Evolutionary conservation across 495 filamentous ascomycete genomes (phyloP), one percentile per base, ranked within the genome.

Genomic region (Jackrogersella multiformis): DNA sequence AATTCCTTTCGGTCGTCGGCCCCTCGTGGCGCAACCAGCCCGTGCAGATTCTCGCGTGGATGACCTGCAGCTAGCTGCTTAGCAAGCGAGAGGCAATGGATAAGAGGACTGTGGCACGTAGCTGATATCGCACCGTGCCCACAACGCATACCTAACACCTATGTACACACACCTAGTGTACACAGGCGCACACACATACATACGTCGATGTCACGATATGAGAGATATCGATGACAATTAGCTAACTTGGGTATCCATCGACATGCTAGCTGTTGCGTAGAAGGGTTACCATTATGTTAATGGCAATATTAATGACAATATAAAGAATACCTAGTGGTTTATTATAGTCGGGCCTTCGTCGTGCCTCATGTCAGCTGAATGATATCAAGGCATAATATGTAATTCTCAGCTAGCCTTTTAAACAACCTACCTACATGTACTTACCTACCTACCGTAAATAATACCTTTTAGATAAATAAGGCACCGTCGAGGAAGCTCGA

Each of bases 41-140:
- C 67, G 67, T 66, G 67, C 67, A 70, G 67, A 62, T 66, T 70
- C 67, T 70, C 67, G 67, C 67, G 67, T 70, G 67, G 67, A 69
- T 69, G 66, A 69, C 66, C 61, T 69, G 66, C 66, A 69, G 66
- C 41, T 68, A 32, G 34, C 39, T 62, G n/a, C 28, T 51, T 51
- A 32, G 24, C 26, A 51, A 59, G 44, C 32, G 39, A 45, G 41
- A 55, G n/a, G 41, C 36, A 34, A 49, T 55, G 45, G 24, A 58
- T 26, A 32, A 41, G 52, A 49, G 38, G n/a, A n/a, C 53, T 53
- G 64, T 62, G 34, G 53, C 65, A 58, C 53, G 45, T 53, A 53
- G 53, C 66, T 60, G 34, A 26, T 48, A 60, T 55, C 55, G 60
- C 59, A 64, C 59, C 54, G 66, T 64, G 56, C 56, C 20, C 44